Percentiles rank a stretch among this genome's conserved stretches.
Conservation (phyloP, 2,329 filamentous ascomycete species). For the Hypoxylon sp. region DNA sequence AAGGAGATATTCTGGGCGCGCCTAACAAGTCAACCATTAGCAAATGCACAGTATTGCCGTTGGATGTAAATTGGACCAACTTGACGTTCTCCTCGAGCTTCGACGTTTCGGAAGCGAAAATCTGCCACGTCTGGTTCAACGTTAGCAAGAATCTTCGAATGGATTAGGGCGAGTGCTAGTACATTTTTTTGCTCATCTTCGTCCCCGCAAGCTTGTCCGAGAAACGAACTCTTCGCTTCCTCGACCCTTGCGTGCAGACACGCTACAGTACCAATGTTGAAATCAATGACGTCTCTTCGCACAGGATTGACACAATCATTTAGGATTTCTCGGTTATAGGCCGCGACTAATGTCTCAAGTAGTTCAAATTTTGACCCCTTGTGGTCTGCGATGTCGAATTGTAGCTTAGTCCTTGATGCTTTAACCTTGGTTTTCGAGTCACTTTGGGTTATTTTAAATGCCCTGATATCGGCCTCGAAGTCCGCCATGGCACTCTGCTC, state of each 20-base stretch:
- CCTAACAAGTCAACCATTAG: background rate
- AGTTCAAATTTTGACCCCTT: slow-evolving; percentile 3
- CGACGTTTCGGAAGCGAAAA: background rate
- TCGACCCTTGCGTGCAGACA: background rate
- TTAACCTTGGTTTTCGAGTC: slow-evolving; percentile 6
- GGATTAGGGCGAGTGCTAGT: background rate
- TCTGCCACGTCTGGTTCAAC: background rate
- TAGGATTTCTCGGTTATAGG: background rate
- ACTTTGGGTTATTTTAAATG: slow-evolving; percentile 5
- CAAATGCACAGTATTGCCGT: background rate
- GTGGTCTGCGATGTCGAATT: background rate
- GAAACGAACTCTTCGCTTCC: background rate
- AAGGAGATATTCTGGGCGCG: background rate
- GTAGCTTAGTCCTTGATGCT: background rate
- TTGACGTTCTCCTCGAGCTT: slow-evolving; percentile 3
- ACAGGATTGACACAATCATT: slow-evolving; percentile 4
- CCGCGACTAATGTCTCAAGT: background rate
- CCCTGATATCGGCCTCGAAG: background rate
- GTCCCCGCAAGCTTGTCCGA: background rate
- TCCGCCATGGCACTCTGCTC: background rate
- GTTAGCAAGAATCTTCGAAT: slow-evolving; percentile 1
- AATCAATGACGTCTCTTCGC: slow-evolving; percentile 6
- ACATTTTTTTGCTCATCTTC: background rate
- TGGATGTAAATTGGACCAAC: background rate
- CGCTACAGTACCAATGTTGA: slow-evolving; percentile 1